Evolutionary conservation across 805 yeast species (phyloP).

Genomic region (Yamadazyma olivae): DNA sequence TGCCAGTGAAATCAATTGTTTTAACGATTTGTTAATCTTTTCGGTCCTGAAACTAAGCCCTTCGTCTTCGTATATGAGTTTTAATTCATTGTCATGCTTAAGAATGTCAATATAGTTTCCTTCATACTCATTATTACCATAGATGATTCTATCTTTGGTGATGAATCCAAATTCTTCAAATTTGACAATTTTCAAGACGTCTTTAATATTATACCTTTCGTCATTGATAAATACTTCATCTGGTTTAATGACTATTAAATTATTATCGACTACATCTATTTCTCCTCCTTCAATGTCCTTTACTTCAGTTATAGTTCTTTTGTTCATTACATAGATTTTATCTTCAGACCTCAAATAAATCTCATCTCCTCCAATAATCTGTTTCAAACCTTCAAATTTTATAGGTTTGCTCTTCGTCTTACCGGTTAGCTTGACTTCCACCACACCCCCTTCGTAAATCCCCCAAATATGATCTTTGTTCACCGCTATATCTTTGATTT

Average conservation of each 20-base stretch:
- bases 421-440: constrained; percentile 5
- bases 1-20: background rate
- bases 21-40: constrained; percentile 1
- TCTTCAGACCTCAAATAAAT: constrained; percentile 6
- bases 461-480: constrained; percentile 10
- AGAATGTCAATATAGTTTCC: constrained; percentile 1
- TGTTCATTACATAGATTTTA: constrained; percentile 1
- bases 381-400: constrained; percentile 1
- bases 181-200: constrained; percentile 3
- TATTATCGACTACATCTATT: background rate
- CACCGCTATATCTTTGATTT: constrained; percentile 7
- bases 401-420: constrained; percentile 1
- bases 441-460: constrained; percentile 11
- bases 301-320: constrained; percentile 3
- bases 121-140: background rate
- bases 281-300: background rate
- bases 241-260: constrained; percentile 1
- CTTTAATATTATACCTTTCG: background rate
- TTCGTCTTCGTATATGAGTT: background rate
- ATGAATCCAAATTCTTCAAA: constrained; percentile 4
- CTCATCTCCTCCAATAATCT: constrained; percentile 6
- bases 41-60: constrained; percentile 1
- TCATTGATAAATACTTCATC: constrained; percentile 2
- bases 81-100: background rate
- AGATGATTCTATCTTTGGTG: constrained; percentile 1